These are phyloP conservation scores for Domatiomyces catenatus DNA, from an alignment of 2,329 filamentous ascomycete species.

Conservation along the genomic window DNA sequence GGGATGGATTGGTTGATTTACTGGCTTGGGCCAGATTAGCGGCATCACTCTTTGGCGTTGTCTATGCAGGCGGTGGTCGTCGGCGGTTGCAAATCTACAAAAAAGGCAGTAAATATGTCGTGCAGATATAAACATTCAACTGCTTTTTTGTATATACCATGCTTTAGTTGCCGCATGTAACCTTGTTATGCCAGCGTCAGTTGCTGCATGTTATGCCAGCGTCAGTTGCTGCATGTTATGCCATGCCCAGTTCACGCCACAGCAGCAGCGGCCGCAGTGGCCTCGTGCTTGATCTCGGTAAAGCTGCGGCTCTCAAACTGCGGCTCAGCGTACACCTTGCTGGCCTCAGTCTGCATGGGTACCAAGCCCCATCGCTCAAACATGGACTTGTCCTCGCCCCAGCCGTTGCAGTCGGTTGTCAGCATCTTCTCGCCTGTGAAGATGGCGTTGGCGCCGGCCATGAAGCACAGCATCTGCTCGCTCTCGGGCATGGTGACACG, in stretches of 20 bases:
- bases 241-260: background rate
- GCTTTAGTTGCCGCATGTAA: no score
- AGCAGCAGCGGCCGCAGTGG: background rate
- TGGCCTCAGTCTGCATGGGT: slow-evolving; percentile 47
- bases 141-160: background rate
- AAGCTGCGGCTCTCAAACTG: slow-evolving; percentile 16
- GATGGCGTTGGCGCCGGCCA: slow-evolving; percentile 83
- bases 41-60: background rate
- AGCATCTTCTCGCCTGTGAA: slow-evolving; percentile 95
- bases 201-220: no score
- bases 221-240: background rate
- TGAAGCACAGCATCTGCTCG: slow-evolving; percentile 77
- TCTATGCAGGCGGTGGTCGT: background rate
- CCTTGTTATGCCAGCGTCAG: no score
- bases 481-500: slow-evolving; percentile 73
- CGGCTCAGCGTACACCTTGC: slow-evolving; percentile 11
- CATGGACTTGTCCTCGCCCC: slow-evolving; percentile 75
- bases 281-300: slow-evolving; percentile 7
- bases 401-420: slow-evolving; percentile 79
- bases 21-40: background rate
- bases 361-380: slow-evolving; percentile 68
- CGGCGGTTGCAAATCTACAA: no score
- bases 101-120: background rate
- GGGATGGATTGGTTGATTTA: background rate
- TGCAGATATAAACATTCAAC: background rate